A percentile compares a stretch with the other conserved stretches of the same genome.
phyloP scores from a whole-genome alignment of 2,329 filamentous ascomycete species.

The Phaeoacremonium minimum region DNA sequence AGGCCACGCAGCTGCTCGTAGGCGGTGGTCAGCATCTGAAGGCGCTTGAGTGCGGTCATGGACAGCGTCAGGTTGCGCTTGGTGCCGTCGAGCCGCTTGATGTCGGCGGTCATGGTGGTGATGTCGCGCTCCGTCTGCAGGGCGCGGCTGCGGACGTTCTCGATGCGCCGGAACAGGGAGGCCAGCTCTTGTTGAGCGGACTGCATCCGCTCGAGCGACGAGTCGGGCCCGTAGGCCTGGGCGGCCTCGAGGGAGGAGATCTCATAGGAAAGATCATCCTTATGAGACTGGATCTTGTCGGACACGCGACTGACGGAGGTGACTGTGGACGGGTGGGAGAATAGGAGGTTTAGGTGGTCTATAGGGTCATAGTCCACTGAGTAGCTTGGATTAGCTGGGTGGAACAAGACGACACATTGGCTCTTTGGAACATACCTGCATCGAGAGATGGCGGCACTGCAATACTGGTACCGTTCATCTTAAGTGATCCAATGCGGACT shows the following conservation, averaged over 20 bases:
- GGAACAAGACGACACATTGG: conserved; percentile 10
- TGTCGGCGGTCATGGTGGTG: conserved; percentile 97
- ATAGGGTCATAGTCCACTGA: conserved; percentile 83
- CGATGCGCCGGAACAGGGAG: conserved; percentile 89
- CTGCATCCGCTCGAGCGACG: conserved; percentile 87
- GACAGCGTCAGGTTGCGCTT: conserved; percentile 95
- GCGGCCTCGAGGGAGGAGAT: conserved; percentile 70
- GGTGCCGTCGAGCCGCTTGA: conserved; percentile 93
- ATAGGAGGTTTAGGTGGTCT: conserved; percentile 87
- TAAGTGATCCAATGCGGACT: no score
- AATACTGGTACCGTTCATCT: conserved; percentile 8
- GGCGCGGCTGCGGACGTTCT: conserved; percentile 83
- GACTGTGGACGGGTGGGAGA: conserved; percentile 83
- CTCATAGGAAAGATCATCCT: conserved; percentile 76
- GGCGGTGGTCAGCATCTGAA: conserved; percentile 99
- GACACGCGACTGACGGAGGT: conserved; percentile 72
- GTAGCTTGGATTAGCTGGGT: not conserved
- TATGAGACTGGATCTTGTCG: conserved; percentile 66
- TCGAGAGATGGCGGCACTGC: conserved; percentile 11
- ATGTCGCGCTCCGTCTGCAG: conserved; percentile 93
- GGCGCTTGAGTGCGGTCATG: conserved; percentile 94
- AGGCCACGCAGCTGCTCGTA: conserved; percentile 90
- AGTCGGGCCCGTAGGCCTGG: conserved; percentile 80
- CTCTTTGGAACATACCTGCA: conserved; percentile 12
- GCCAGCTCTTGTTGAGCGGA: conserved; percentile 85